Base-by-base conservation (phyloP, 345 rosid genomes). In the Arabidopsis arenosa region DNA sequence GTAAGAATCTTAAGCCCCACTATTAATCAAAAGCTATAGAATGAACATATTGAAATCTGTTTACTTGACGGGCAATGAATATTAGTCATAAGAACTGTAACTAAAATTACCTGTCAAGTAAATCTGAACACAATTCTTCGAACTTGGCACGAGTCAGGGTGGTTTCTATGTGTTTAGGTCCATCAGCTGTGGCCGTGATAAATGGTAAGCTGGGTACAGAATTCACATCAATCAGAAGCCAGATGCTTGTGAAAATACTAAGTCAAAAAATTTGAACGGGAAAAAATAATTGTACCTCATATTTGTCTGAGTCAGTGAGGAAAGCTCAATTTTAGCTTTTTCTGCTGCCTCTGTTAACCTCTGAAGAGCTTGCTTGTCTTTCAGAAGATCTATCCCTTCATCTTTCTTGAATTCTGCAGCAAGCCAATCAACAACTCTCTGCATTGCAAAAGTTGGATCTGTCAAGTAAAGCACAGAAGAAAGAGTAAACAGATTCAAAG, bases 351-450 rank as follows among this genome's bases (percentile, higher is more conserved):
- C 99, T 13, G 99, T 95, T 53, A 92, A 75, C 66, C 99, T 83
- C 81, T 95, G 99, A 73, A 95, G 96, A 30, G 99, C 97, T 83
- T 95, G 99, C 64, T 95, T 95, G 83, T 95, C 99, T 83, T 92
- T 95, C 78, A 95, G 64, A 75, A 95, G 97, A 80, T 95, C 93
- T 28, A 95, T 89, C 56, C 99, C 99, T 77, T 95, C 99, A 79
- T 94, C 86, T 28, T 82, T 89, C 87, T 92, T 92, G 72, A 94
- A 94, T 72, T 58, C 41, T 2, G 39, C 68, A 72, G 99, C 89
- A 33, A 94, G 97, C 99, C 99, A 95, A 77, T 95, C 97, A 55
- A 95, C 99, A 80, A 95, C 18, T 81, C 99, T 89, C 99, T 95
- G 84, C 84, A 80, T 10, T 23, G 11, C 55, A 40, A 48, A 63